Evolutionary conservation across 768 basidiomycete species (phyloP), one percentile per base, ranked within the genome.

Genomic region (Russula compacta): DNA sequence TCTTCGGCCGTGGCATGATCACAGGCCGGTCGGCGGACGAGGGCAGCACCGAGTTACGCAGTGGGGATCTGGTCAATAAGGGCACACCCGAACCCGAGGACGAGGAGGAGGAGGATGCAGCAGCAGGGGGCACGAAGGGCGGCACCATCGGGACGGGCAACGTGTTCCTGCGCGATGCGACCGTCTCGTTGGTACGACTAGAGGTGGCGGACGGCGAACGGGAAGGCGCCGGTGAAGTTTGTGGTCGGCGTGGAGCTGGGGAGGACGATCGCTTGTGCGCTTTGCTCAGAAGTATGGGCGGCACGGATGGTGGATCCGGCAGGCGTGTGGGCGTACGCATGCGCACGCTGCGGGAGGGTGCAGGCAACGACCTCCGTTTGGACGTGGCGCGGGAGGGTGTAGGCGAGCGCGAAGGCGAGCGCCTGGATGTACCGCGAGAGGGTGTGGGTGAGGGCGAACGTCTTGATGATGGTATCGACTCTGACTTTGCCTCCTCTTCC

Each of bases 1-100:
- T 39, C 53, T 58, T 65, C 15, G 56, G 11, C 6, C 61, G 64
- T 15, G 56, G 64, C 49, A 58, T 58, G 39, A 63, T 57, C 50
- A 63, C 61, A 0, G 64, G 64, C 12, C 53, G 29, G 12, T 56
- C 59, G 24, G 24, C 24, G 3, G 53, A 44, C 1, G 44, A 36
- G 4, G 59, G 35, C 21, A 64, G 19, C 38, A 64, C 63, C 19
- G 63, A 64, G 21, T 38, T 42, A 2, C 24, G 54, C 47, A 56
- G 24, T 19, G 54, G 50, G 14, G 60, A 56, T 6, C 24, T 21
- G 24, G 38, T 4, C 47, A 35, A 29, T 6, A 24, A 15, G 49
- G 3, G 2, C 21, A 17, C 4, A 11, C 1, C 6, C 36, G 46
- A 21, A 17, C 32, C 11, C 4, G 9, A 5, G 2, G 12, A 19